Evolutionary conservation across 2,329 filamentous ascomycete genomes (phyloP).

Genomic region (Didymella exigua): DNA sequence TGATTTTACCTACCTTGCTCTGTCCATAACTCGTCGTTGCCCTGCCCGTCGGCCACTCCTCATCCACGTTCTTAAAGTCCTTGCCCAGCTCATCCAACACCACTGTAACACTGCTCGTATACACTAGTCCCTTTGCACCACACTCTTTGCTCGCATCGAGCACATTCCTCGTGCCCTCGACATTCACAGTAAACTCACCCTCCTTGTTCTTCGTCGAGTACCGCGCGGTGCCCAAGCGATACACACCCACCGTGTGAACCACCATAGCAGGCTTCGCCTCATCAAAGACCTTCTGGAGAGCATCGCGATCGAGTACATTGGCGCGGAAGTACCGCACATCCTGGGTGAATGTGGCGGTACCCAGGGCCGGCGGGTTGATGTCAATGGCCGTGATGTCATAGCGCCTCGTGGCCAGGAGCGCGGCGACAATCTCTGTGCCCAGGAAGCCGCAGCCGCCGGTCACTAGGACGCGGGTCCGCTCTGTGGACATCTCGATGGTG

Average conservation of each 20-base stretch:
- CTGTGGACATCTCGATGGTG: conserved; percentile 26
- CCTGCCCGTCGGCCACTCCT: conserved; percentile 77
- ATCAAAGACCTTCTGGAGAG: conserved; percentile 57
- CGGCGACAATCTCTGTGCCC: conserved; percentile 50
- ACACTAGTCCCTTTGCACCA: conserved; percentile 82
- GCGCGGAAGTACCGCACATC: conserved; percentile 45
- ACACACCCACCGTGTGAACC: conserved; percentile 78
- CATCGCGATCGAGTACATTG: conserved; percentile 47
- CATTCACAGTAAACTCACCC: conserved; percentile 81
- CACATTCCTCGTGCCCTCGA: conserved; percentile 81
- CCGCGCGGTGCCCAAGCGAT: conserved; percentile 46
- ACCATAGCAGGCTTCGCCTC: conserved; percentile 78
- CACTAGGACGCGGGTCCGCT: conserved; percentile 46
- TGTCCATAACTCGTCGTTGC: conserved; percentile 82
- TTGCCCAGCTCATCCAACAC: conserved; percentile 75
- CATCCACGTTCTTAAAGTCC: conserved; percentile 84
- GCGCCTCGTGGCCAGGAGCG: conserved; percentile 43
- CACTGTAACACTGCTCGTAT: conserved; percentile 88
- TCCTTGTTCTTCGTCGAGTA: conserved; percentile 49
- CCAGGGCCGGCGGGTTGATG: conserved; percentile 44
- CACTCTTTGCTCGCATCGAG: conserved; percentile 72
- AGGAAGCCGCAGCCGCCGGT: conserved; percentile 58
- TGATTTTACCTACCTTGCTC: conserved; percentile 69
- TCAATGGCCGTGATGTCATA: conserved; percentile 51
- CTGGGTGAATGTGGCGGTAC: conserved; percentile 31